Percentiles rank a stretch among this genome's conserved stretches.
These are phyloP conservation scores for Pythium grandisporangium DNA, from an alignment of 352 stramenopile genomes.

Conservation along the genomic window DNA sequence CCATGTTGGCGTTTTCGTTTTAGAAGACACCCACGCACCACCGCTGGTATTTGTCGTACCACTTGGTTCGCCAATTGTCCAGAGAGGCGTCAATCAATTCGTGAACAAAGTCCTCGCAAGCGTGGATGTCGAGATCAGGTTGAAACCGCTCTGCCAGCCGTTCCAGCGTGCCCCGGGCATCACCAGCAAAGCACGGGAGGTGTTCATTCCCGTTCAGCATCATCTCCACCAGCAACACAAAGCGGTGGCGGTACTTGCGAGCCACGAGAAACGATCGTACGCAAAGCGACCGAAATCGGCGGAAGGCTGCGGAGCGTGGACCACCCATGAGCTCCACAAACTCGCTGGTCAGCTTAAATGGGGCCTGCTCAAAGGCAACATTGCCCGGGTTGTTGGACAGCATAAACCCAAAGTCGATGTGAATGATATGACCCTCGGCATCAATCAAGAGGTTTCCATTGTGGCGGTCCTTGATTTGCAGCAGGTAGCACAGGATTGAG, in stretches of 20 bases:
- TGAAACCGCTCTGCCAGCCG: slow-evolving; percentile 90
- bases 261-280: slow-evolving; percentile 94
- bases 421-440: slow-evolving; percentile 93
- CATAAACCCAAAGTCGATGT: slow-evolving; percentile 97
- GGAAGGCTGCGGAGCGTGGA: slow-evolving; percentile 87
- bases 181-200: slow-evolving; percentile 92
- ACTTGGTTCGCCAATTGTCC: slow-evolving; percentile 95
- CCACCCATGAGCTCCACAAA: slow-evolving; percentile 96
- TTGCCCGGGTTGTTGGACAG: slow-evolving; percentile 92
- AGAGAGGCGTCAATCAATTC: slow-evolving; percentile 93
- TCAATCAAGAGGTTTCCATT: slow-evolving; percentile 97
- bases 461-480: slow-evolving; percentile 98
- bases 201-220: slow-evolving; percentile 95
- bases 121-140: slow-evolving; percentile 91
- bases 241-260: slow-evolving; percentile 92
- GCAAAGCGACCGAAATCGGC: slow-evolving; percentile 93
- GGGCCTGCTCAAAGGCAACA: slow-evolving; percentile 92
- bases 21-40: slow-evolving; percentile 89
- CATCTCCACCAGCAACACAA: slow-evolving; percentile 96
- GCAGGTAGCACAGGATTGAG: slow-evolving; percentile 94
- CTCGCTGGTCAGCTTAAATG: slow-evolving; percentile 97
- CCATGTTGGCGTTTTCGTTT: no score
- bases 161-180: slow-evolving; percentile 87
- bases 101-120: slow-evolving; percentile 93
- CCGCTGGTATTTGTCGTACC: slow-evolving; percentile 95